Base-by-base conservation (phyloP, 306 rosid genomes). In the Inga leiocalycina region DNA sequence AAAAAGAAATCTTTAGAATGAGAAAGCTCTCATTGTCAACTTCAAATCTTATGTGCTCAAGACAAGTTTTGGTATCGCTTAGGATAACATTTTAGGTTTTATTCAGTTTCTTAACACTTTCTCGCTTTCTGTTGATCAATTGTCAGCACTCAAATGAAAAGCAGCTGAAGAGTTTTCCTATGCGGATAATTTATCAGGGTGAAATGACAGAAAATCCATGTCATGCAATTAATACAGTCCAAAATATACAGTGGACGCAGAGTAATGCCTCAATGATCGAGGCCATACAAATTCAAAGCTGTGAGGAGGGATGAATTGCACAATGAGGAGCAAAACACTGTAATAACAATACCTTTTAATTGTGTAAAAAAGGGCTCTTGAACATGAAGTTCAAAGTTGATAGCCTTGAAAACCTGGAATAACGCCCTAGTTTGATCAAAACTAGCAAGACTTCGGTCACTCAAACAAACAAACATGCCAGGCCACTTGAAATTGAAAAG, bases 341-440 rank as follows among this genome's bases (percentile, higher is more conserved):
- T 12, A 72, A 72, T 15, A 46, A 24, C 41, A 48, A 15, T 73
- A 74, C 78, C 78, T 74, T 74, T 74, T 10, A 74, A 51, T 51
- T 49, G 78, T 10, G 65, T 51, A 6, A 51, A 74, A 24, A 32
- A 74, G 34, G 46, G 78, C 65, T 74, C 65, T 34, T 74, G 78
- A 32, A 74, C 78, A 74, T 74, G 78, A 30, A 74, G 78, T 16
- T 74, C 65, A 34, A 49, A 74, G 43, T 74, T 52, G 17, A 74
- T 19, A 51, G 65, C 65, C 65, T 74, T 74, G 65, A 74, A 51
- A 74, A 74, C 39, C 78, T 74, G 65, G 20, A 44, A 71, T 4
- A 24, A 24, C 24, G 37, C 22, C n/a, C 4, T 22, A 22, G 37
- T 24, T 71, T 3, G 17, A 74, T 49, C 34, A 74, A 51, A 51